phyloP scores from a whole-genome alignment of 805 yeast species.

The Diddensiella transvaalensis region DNA sequence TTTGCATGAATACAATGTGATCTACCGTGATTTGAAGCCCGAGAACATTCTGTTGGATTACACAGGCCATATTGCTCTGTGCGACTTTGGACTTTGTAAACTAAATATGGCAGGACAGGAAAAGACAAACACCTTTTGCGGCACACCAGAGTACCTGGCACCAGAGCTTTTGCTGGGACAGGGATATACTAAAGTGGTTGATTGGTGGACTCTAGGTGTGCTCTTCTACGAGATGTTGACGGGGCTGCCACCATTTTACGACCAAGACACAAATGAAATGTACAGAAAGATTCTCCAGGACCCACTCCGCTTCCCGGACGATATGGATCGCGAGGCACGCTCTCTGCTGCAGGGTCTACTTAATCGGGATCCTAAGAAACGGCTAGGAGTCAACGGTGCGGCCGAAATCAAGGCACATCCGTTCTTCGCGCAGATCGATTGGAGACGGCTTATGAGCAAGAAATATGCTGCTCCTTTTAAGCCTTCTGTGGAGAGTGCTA shows the following conservation, averaged over 20 bases:
- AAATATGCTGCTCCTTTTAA: conserved; percentile 94
- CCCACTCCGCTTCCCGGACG: conserved; percentile 83
- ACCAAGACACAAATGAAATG: conserved; percentile 90
- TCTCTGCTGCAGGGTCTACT: conserved; percentile 71
- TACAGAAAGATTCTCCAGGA: conserved; percentile 89
- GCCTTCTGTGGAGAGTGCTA: conserved; percentile 80
- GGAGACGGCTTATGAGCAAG: conserved; percentile 77
- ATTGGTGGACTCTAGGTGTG: conserved; percentile 98
- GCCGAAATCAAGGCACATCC: conserved; percentile 78
- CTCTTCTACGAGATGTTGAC: conserved; percentile 93
- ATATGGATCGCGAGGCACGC: conserved; percentile 81
- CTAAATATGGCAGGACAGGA: conserved; percentile 89
- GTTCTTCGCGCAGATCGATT: conserved; percentile 85
- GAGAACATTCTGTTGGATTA: conserved; percentile 92
- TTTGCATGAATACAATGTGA: conserved; percentile 84
- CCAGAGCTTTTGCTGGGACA: conserved; percentile 89
- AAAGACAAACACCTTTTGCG: conserved; percentile 88
- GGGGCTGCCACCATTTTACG: conserved; percentile 95
- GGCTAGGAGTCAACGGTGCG: conserved; percentile 79
- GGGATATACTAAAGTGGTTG: conserved; percentile 94
- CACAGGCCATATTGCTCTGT: conserved; percentile 95
- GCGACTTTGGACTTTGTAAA: conserved; percentile 96
- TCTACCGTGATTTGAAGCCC: conserved; percentile 93
- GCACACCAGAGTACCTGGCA: conserved; percentile 96
- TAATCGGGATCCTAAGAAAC: conserved; percentile 77